These are phyloP conservation scores for Drechslera avenae DNA, from an alignment of 2,329 filamentous ascomycete genomes.

Conservation along the genomic window DNA sequence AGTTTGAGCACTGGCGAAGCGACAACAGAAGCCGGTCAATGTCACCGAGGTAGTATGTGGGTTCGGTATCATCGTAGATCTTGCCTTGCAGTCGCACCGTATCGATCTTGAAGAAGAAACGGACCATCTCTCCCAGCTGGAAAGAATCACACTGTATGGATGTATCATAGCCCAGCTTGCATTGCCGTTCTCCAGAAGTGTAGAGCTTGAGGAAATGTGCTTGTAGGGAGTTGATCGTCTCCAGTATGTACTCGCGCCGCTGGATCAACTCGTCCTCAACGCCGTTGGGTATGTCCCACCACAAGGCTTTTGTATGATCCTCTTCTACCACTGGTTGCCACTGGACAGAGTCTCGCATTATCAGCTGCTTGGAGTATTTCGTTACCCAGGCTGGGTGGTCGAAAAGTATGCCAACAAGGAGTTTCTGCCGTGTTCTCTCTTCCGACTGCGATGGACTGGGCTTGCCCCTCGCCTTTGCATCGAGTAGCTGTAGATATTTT, in stretches of 20 bases:
- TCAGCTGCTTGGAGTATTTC: conserved; percentile 67
- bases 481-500: conserved; percentile 50
- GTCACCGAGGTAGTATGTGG: conserved; percentile 63
- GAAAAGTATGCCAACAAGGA: conserved; percentile 69
- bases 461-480: conserved; percentile 53
- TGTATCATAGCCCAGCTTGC: conserved; percentile 75
- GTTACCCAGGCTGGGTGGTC: conserved; percentile 66
- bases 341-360: conserved; percentile 66
- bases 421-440: conserved; percentile 70
- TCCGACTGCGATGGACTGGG: conserved; percentile 56
- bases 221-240: conserved; percentile 72
- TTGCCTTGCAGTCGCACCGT: conserved; percentile 62
- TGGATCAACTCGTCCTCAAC: conserved; percentile 73
- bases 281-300: conserved; percentile 74
- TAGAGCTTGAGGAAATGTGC: conserved; percentile 71
- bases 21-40: conserved; percentile 64
- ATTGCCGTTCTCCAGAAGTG: conserved; percentile 69
- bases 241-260: conserved; percentile 69
- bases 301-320: conserved; percentile 56
- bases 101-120: conserved; percentile 68
- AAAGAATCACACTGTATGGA: conserved; percentile 75
- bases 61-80: conserved; percentile 48
- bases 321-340: conserved; percentile 56
- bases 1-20: conserved; percentile 69
- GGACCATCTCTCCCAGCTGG: conserved; percentile 77